Base-by-base conservation (phyloP, 2,329 filamentous ascomycete species). In the Emmonsiellopsis sp. region DNA sequence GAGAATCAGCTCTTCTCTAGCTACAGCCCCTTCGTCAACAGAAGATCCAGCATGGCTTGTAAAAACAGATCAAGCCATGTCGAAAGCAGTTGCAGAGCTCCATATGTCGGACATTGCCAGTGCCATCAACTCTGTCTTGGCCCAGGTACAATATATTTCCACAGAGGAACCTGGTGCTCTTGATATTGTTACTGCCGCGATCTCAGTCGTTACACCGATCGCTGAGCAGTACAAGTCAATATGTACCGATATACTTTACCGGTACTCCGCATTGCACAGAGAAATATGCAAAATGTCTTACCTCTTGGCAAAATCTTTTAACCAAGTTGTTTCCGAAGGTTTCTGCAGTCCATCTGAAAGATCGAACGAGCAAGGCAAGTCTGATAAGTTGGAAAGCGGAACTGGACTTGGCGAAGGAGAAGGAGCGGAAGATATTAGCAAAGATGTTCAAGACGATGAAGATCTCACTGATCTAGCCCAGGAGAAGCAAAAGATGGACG, bases 401-500 rank as follows among this genome's bases (percentile, higher is more conserved):
- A 97, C 91, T 9, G 94, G 93, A 35, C 82, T 98, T 26, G 94
- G 93, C 16, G 93, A 96, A 45, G 94, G 93, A 9, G 88, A 96
- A 69, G 94, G 92, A 15, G 91, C 87, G 4, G 91, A 98, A 66
- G 92, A 98, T 69, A 97, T 98, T 59, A 97, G 91, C 71, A 97
- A 98, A 67, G 93, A 98, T 64, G 86, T 98, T 46, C 83, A 88
- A 58, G 86, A 92, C 13, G 92, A 98, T 56, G 93, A 99, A 67
- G 91, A 98, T 66, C 74, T 98, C 4, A 84, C 87, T 0, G 93
- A 98, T 61, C 76, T 98, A 44, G 92, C 93, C 0, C 89, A 96
- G 67, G 87, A 96, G 63, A 80, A 84, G 42, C 85, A 83, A 57
- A 80, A 78, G 45, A 71, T 86, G 46, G 55, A 54, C 26, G 54